Conservation (phyloP, 768 basidiomycete genomes). For the Candolleomyces eurysporus region DNA sequence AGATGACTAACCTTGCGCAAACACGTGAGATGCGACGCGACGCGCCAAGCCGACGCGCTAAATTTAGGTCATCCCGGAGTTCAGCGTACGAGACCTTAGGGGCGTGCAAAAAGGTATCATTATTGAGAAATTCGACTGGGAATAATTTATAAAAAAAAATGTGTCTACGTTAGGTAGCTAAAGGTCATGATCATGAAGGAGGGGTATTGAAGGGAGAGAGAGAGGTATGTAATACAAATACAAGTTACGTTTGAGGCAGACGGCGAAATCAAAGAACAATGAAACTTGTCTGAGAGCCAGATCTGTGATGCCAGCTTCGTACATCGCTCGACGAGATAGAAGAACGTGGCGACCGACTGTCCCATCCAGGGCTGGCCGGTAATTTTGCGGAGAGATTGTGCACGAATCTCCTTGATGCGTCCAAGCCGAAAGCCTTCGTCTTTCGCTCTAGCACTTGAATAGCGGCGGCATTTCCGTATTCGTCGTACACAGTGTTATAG, state of each 20-base stretch:
- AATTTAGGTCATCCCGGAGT: too few species aligned
- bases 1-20: neutral
- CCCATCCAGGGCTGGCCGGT: constrained; percentile 9
- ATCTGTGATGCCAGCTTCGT: constrained; percentile 6
- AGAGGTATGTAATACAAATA: neutral
- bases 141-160: neutral
- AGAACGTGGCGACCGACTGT: constrained; percentile 8
- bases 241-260: neutral
- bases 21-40: neutral
- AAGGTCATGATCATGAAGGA: neutral
- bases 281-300: constrained; percentile 9
- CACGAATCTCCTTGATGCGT: neutral
- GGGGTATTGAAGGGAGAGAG: neutral
- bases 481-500: constrained; percentile 19
- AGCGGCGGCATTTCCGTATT: constrained; percentile 9
- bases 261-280: neutral
- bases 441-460: constrained; percentile 5
- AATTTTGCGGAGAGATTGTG: constrained; percentile 6
- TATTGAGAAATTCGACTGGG: neutral
- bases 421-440: constrained; percentile 6
- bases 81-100: too few species aligned
- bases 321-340: constrained; percentile 13
- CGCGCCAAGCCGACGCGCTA: neutral
- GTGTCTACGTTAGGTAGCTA: neutral
- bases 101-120: too few species aligned